phyloP scores from a whole-genome alignment of 495 filamentous ascomycete species.

The Xanthoparmelia taractica region DNA sequence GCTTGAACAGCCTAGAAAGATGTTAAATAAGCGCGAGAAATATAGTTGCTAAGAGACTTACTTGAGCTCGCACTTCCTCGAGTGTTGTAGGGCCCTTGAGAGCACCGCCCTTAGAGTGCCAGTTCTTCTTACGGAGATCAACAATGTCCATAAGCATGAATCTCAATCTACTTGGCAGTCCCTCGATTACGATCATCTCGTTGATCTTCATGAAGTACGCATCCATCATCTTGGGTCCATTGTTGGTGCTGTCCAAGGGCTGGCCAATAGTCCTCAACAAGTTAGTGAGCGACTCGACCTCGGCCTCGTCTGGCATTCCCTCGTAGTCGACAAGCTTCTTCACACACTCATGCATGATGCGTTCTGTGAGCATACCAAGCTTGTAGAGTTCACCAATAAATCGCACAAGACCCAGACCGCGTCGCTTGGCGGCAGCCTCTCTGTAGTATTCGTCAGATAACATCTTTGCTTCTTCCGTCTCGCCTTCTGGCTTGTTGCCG shows the following conservation, averaged over 20 bases:
- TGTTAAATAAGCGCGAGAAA: conserved; percentile 20
- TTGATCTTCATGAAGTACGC: conserved; percentile 88
- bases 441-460: conserved; percentile 96
- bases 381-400: conserved; percentile 99
- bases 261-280: conserved; percentile 83
- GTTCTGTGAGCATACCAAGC: conserved; percentile 93
- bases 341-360: conserved; percentile 99
- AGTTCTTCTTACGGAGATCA: conserved; percentile 67
- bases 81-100: conserved; percentile 96
- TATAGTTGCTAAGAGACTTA: conserved; percentile 32
- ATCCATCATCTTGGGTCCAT: conserved; percentile 77
- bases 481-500: conserved; percentile 71
- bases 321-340: conserved; percentile 93
- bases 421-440: conserved; percentile 91
- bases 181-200: conserved; percentile 64
- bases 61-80: conserved; percentile 79
- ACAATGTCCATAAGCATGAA: conserved; percentile 97
- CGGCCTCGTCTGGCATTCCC: conserved; percentile 86
- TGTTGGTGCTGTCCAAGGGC: conserved; percentile 73
- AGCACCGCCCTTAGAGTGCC: conserved; percentile 72
- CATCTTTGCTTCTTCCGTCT: conserved; percentile 65
- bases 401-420: conserved; percentile 93
- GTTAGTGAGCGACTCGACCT: conserved; percentile 89
- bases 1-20: conserved; percentile 58
- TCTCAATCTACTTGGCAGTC: conserved; percentile 73